Percentiles rank a stretch among this genome's conserved stretches.
Conservation (phyloP, 108 stramenopile genomes). For the Pseudonitzschia multiseries region DNA sequence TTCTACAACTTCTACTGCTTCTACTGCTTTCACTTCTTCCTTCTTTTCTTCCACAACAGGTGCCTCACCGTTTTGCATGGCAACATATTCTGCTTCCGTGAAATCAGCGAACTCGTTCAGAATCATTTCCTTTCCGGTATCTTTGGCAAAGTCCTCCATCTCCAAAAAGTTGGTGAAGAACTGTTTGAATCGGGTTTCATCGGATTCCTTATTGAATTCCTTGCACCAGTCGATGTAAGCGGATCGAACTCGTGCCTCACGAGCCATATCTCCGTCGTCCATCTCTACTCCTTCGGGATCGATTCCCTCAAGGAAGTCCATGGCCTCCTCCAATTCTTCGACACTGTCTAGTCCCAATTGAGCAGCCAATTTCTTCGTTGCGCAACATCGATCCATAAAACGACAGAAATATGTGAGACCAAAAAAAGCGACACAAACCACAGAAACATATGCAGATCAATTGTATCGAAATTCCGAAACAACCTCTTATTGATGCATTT, state of each 20-base stretch:
- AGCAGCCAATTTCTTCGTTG: constrained; percentile 58
- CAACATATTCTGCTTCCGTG: constrained; percentile 73
- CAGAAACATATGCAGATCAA: too few species aligned
- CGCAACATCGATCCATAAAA: neutral
- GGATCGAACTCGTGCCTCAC: constrained; percentile 81
- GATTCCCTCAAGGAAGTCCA: constrained; percentile 78
- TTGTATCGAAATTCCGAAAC: too few species aligned
- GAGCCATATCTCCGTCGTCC: constrained; percentile 60
- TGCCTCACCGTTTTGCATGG: constrained; percentile 27
- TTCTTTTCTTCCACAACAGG: constrained; percentile 54
- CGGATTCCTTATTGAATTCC: constrained; percentile 63
- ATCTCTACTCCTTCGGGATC: constrained; percentile 62
- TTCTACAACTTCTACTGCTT: constrained; percentile 50
- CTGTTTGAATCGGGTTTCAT: constrained; percentile 71
- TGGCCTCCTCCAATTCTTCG: constrained; percentile 77
- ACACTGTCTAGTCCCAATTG: constrained; percentile 74
- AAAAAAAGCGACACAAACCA: constrained; percentile 1
- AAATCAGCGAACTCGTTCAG: constrained; percentile 82
- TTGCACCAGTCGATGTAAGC: constrained; percentile 88
- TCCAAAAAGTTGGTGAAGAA: constrained; percentile 76
- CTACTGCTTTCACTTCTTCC: constrained; percentile 15
- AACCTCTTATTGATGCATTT: constrained; percentile 11
- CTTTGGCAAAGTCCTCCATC: constrained; percentile 83
- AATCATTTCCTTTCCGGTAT: constrained; percentile 72
- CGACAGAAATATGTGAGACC: neutral